Conservation (phyloP, 129 eudicot genomes). For the Flaveria sonorensis region DNA sequence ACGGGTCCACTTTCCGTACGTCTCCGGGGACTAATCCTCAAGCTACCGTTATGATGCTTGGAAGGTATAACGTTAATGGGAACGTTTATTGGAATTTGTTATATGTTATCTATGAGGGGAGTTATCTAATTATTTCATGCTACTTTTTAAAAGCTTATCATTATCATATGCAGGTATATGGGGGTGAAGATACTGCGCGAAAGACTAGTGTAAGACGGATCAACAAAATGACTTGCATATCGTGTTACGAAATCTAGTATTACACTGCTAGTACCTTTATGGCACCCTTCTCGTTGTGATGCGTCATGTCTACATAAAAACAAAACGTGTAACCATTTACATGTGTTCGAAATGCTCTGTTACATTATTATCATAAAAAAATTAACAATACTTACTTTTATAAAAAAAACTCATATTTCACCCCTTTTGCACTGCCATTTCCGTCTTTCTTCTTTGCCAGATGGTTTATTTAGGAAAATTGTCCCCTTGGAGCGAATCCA, state of each 20-base stretch:
- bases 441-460: background rate
- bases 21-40: conserved; percentile 86
- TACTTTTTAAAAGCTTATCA: background rate
- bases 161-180: conserved; percentile 52
- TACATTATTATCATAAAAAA: no score
- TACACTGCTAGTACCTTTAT: no score
- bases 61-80: conserved; percentile 42
- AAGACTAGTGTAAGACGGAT: conserved; percentile 17
- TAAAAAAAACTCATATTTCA: no score
- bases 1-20: conserved; percentile 63
- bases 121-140: background rate
- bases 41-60: conserved; percentile 82
- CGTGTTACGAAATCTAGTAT: no score
- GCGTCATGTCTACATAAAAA: no score
- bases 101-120: background rate
- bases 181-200: conserved; percentile 50
- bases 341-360: no score
- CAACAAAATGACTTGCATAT: background rate
- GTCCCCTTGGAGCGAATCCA: background rate
- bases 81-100: background rate
- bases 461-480: background rate
- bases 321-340: no score
- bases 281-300: no score
- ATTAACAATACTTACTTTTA: no score
- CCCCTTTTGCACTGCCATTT: no score